phyloP scores from a whole-genome alignment of 1,284 basidiomycete species.

The Rhodotorula sp. region DNA sequence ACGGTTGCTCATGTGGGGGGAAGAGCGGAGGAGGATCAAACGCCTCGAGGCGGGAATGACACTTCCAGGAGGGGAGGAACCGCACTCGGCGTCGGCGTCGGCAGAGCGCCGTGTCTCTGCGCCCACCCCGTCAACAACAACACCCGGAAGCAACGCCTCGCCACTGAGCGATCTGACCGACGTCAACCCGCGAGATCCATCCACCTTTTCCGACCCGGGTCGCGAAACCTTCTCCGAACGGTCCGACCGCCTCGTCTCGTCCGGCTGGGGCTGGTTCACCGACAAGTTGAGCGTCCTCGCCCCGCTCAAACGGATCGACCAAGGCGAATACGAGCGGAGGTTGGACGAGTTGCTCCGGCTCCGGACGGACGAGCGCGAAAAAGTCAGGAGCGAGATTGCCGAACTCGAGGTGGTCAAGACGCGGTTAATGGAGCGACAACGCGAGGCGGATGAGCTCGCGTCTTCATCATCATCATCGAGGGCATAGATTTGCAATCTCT shows the following conservation, averaged over 20 bases:
- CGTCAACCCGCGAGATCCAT: not conserved
- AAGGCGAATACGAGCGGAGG: conserved; percentile 24
- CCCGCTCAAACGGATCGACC: conserved; percentile 30
- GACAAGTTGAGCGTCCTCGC: not conserved
- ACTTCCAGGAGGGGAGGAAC: not conserved
- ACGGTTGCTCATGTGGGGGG: conserved; percentile 19
- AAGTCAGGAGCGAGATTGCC: conserved; percentile 18
- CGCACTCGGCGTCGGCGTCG: not conserved
- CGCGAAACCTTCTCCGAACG: conserved; percentile 37
- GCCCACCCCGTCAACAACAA: not conserved
- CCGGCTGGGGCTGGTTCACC: conserved; percentile 11
- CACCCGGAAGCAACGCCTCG: not conserved
- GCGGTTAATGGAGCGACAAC: conserved; percentile 3
- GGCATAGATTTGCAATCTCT: not conserved
- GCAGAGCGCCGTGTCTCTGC: not conserved
- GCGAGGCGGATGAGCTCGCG: not conserved
- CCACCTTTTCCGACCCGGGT: conserved; percentile 20
- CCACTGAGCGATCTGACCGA: conserved; percentile 3
- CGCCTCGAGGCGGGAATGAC: not conserved
- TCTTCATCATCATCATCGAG: not conserved
- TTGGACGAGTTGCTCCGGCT: conserved; percentile 7
- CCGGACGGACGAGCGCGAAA: conserved; percentile 13
- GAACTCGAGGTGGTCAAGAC: conserved; percentile 4
- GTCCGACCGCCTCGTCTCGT: conserved; percentile 27
- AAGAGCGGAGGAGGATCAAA: conserved; percentile 8